These are phyloP conservation scores for Tylopilus rubrobrunneus DNA, from an alignment of 768 basidiomycete genomes.

Conservation along the genomic window DNA sequence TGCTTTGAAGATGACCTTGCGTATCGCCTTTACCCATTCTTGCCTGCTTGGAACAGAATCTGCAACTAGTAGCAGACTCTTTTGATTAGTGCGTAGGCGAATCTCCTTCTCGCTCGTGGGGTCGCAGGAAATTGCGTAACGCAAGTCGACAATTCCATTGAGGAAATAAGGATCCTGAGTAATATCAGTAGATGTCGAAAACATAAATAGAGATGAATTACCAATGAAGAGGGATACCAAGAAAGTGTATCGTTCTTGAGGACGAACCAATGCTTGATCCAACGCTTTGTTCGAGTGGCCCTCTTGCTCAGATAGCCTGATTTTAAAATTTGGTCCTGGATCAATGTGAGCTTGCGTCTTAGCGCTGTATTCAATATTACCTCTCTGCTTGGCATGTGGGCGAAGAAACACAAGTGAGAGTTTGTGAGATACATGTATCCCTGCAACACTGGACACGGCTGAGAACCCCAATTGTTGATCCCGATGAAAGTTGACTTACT, in stretches of 20 bases:
- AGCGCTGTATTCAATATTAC: constrained; percentile 37
- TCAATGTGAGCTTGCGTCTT: constrained; percentile 11
- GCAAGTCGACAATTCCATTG: constrained; percentile 91
- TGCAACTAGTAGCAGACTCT: constrained; percentile 64
- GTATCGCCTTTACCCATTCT: constrained; percentile 95
- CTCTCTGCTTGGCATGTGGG: constrained; percentile 88
- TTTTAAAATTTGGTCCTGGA: constrained; percentile 86
- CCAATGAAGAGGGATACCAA: constrained; percentile 94
- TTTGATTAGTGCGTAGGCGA: constrained; percentile 79
- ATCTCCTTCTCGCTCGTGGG: constrained; percentile 73
- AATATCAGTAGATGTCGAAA: constrained; percentile 4
- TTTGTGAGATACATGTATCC: constrained; percentile 97
- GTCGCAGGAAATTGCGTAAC: constrained; percentile 90
- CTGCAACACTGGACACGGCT: constrained; percentile 66
- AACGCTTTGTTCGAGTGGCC: constrained; percentile 83
- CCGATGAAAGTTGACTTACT: constrained; percentile 48
- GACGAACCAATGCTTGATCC: constrained; percentile 95
- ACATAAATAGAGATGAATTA: constrained; percentile 33
- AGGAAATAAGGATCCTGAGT: constrained; percentile 94
- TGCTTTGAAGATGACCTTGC: constrained; percentile 91
- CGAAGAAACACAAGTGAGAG: constrained; percentile 93
- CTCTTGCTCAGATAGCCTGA: constrained; percentile 89
- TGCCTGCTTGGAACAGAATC: constrained; percentile 82
- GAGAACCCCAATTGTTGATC: neutral
- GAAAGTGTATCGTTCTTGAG: constrained; percentile 94